Conservation (phyloP, 306 rosid genomes). For the Arachis hypogaea region DNA sequence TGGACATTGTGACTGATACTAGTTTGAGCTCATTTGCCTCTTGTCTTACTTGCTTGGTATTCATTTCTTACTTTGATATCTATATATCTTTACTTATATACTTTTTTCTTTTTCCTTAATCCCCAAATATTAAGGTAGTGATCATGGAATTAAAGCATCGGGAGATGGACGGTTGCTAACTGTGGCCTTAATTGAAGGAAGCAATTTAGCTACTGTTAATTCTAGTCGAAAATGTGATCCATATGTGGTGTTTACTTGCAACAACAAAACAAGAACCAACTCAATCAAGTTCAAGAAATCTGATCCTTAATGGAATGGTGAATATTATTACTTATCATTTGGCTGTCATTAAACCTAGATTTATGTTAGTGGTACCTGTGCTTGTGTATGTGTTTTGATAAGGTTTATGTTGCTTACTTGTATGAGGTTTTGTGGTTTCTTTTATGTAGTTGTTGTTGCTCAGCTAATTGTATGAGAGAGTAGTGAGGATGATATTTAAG, state of each 20-base stretch:
- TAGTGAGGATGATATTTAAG: too few relatives aligned
- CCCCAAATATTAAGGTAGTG: slow-evolving; percentile 70
- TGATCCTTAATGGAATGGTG: slow-evolving; percentile 94
- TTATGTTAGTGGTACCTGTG: too few relatives aligned
- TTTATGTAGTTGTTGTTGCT: too few relatives aligned
- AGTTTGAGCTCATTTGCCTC: too few relatives aligned
- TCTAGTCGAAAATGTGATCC: slow-evolving; percentile 73
- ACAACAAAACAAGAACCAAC: slow-evolving; percentile 89
- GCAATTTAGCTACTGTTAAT: slow-evolving; percentile 64
- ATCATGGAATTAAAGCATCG: slow-evolving; percentile 89
- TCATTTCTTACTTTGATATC: background rate
- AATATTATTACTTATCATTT: slow-evolving; percentile 29
- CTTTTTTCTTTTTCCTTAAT: slow-evolving; percentile 4
- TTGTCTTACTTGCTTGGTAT: too few relatives aligned
- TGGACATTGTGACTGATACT: too few relatives aligned
- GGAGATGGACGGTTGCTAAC: slow-evolving; percentile 99
- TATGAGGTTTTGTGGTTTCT: too few relatives aligned
- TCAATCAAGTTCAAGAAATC: slow-evolving; percentile 86
- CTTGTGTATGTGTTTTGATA: too few relatives aligned
- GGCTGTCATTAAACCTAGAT: background rate
- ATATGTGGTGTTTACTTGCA: slow-evolving; percentile 87
- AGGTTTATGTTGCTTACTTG: too few relatives aligned
- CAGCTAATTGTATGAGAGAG: too few relatives aligned
- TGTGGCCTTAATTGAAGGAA: slow-evolving; percentile 93
- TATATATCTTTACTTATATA: slow-evolving; percentile 35